These are phyloP conservation scores for Pseudoturritis turrita DNA, from an alignment of 345 rosid genomes.

Conservation along the genomic window DNA sequence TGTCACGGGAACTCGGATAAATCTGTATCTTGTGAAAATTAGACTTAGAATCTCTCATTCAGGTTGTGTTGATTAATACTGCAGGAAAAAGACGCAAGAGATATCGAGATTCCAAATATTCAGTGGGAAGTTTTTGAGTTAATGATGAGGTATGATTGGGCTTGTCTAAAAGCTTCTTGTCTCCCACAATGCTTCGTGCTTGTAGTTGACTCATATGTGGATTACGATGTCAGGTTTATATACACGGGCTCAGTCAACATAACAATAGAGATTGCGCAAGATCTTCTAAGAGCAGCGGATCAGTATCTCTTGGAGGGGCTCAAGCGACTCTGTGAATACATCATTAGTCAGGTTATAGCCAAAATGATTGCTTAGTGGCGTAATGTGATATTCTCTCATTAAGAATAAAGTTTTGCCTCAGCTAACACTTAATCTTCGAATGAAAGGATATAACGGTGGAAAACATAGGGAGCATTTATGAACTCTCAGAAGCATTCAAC, in stretches of 20 bases:
- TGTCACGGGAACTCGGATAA: too few relatives aligned
- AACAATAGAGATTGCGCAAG: too few relatives aligned
- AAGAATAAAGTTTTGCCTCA: neutral
- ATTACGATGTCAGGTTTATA: too few relatives aligned
- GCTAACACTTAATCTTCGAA: too few relatives aligned
- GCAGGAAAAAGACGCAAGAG: slow-evolving; percentile 87
- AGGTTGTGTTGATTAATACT: neutral
- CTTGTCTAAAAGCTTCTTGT: slow-evolving; percentile 3
- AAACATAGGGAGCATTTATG: slow-evolving; percentile 75
- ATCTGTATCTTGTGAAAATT: neutral
- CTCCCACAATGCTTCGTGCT: neutral
- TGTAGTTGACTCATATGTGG: neutral
- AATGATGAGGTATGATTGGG: slow-evolving; percentile 55
- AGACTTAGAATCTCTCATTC: neutral
- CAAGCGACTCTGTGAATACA: too few relatives aligned
- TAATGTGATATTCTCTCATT: neutral
- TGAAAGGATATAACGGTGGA: slow-evolving; percentile 70
- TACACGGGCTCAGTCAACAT: too few relatives aligned
- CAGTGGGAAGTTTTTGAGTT: slow-evolving; percentile 90
- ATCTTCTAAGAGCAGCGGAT: too few relatives aligned
- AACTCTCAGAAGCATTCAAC: slow-evolving; percentile 81
- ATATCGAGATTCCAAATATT: slow-evolving; percentile 85
- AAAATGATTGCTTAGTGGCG: too few relatives aligned
- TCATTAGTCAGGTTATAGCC: slow-evolving; percentile 74
- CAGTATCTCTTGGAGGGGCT: too few relatives aligned